phyloP scores from a whole-genome alignment of 495 filamentous ascomycete genomes.

The Aspergillus taichungensis region DNA sequence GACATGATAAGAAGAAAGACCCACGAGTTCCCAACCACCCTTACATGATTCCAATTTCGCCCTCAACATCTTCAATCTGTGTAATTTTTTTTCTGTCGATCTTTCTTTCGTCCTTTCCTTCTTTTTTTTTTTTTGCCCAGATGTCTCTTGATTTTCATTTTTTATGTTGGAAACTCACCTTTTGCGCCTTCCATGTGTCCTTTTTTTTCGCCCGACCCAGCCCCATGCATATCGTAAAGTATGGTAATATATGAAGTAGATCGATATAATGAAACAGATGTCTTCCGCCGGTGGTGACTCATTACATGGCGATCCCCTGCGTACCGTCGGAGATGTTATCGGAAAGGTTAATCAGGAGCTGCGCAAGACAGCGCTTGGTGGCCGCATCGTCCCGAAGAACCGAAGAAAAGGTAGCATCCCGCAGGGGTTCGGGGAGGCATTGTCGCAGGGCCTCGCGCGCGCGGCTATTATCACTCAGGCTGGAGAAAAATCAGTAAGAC shows the following conservation, averaged over 20 bases:
- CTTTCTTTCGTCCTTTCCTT: slow-evolving; percentile 4
- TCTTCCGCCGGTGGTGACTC: slow-evolving; percentile 21
- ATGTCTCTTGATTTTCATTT: slow-evolving; percentile 4
- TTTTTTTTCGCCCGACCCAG: slow-evolving; percentile 40
- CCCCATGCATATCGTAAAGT: slow-evolving; percentile 44
- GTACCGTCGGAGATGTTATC: slow-evolving; percentile 73
- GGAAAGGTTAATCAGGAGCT: slow-evolving; percentile 92
- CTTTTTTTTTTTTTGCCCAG: slow-evolving; percentile 5
- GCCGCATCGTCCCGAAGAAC: slow-evolving; percentile 96
- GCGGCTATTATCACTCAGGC: slow-evolving; percentile 90
- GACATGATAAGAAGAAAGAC: slow-evolving; percentile 13
- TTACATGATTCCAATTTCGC: background rate
- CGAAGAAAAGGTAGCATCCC: slow-evolving; percentile 93
- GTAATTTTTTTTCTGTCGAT: background rate
- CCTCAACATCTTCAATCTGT: background rate
- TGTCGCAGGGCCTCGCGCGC: slow-evolving; percentile 92
- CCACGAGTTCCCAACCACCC: slow-evolving; percentile 1
- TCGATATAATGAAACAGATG: slow-evolving; percentile 28
- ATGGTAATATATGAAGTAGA: slow-evolving; percentile 29
- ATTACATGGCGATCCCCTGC: slow-evolving; percentile 41
- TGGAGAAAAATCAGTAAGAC: slow-evolving; percentile 27
- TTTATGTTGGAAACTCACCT: slow-evolving; percentile 18
- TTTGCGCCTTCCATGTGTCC: slow-evolving; percentile 35
- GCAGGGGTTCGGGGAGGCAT: slow-evolving; percentile 92
- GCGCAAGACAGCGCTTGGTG: slow-evolving; percentile 94